Percentiles rank a stretch among this genome's conserved stretches.
phyloP scores from a whole-genome alignment of 2,329 filamentous ascomycete genomes.

The Orbilia quercus region DNA sequence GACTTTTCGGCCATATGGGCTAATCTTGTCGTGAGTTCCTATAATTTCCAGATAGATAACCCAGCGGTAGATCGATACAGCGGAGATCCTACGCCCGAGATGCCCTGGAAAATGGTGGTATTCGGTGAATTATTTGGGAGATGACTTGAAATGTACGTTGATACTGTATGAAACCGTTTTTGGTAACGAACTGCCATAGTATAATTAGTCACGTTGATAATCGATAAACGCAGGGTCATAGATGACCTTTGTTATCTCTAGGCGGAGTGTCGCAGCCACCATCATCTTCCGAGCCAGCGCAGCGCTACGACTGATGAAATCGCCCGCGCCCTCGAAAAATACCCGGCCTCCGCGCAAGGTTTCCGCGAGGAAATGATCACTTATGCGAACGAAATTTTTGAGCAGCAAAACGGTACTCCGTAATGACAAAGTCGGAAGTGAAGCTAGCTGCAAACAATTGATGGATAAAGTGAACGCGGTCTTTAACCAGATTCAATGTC shows the following conservation, averaged over 20 bases:
- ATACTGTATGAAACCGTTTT: too few species aligned
- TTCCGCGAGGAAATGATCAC: conserved; percentile 1
- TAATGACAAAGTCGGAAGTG: not conserved
- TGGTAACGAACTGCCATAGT: not conserved
- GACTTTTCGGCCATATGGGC: conserved; percentile 36
- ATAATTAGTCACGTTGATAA: not conserved
- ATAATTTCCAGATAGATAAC: conserved; percentile 7
- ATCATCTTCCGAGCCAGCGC: conserved; percentile 4
- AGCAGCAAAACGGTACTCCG: not conserved
- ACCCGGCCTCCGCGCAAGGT: conserved; percentile 11
- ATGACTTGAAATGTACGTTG: conserved; percentile 11
- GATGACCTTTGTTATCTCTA: conserved; percentile 12
- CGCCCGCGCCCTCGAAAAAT: not conserved
- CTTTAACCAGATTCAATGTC: conserved; percentile 7
- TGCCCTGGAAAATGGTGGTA: conserved; percentile 25
- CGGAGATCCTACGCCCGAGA: not conserved
- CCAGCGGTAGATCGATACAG: conserved; percentile 30
- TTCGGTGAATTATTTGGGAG: conserved; percentile 5
- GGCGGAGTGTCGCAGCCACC: conserved; percentile 6
- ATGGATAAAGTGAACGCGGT: not conserved
- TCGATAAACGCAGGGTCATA: conserved; percentile 1
- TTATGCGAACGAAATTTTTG: conserved; percentile 5
- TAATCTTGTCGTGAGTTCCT: conserved; percentile 26
- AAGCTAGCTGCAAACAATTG: conserved; percentile 2
- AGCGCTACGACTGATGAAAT: not conserved